Base-by-base conservation (phyloP, 495 filamentous ascomycete genomes). In the Filosporella fistucella region DNA sequence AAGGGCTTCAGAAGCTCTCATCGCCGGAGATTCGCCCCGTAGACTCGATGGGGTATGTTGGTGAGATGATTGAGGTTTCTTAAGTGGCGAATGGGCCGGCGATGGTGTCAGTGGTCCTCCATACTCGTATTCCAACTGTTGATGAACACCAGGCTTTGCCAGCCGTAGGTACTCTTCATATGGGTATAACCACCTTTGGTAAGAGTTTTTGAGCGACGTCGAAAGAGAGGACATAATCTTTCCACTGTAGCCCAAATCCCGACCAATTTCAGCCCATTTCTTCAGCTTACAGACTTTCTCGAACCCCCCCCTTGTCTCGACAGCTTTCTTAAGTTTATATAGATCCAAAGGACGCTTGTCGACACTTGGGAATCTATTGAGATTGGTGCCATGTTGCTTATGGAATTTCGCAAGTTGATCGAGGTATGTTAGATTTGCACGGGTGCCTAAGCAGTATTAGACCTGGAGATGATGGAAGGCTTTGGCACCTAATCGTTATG, bases 151-250 rank as follows among this genome's bases (percentile, higher is more conserved):
- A 4, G 94, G 93, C 64, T 96, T 99, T 33, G 90, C 91, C 24
- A 89, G 72, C 35, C 85, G 80, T 22, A 99, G 74, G 61, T 95
- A 99, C 51, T 96, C 90, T 67, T 99, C 93, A 61, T 96, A 99
- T 0, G 93, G 93, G 59, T 88, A 85, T 10, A 99, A 80, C 83
- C 91, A 99, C 62, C 89, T 81, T 61, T 95, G 88, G 58, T 93
- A 99, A 5, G 94, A 97, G 59, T 97, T 99, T 66, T 97, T 99
- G 42, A 99, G 78, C 17, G 94, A 97, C 1, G 93, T 99, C 10
- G 93, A 99, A 33, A 99, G 67, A n/a, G 94, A 97, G 0, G 94
- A 97, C 93, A 99, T 99, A 55, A 99, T 99, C 68, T 99, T 99
- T 60, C 93, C 93, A 61, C 93, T 96, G 68, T 99, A 99, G 43